A percentile compares a stretch with the other conserved stretches of the same genome.
These are phyloP conservation scores for Vitis hybrid DNA, from an alignment of 177 flowering plant species.

Conservation along the genomic window DNA sequence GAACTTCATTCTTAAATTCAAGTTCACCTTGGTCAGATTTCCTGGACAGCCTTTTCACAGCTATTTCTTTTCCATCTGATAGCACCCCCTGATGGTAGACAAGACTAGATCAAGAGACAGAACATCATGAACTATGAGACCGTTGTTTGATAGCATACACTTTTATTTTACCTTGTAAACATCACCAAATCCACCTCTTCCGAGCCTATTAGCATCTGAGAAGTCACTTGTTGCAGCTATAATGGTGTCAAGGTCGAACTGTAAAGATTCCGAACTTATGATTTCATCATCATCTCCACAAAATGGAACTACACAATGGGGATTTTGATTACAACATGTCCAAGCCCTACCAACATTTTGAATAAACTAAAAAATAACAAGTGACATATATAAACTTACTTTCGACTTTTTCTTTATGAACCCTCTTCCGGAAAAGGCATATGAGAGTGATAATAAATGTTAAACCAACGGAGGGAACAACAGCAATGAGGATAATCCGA, in stretches of 20 bases:
- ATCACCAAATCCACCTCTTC: constrained; percentile 19
- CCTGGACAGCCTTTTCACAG: constrained; percentile 16
- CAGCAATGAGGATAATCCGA: not conserved
- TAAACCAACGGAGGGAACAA: not conserved
- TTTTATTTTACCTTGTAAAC: constrained; percentile 14
- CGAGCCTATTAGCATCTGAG: constrained; percentile 15
- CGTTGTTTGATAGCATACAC: too few species aligned
- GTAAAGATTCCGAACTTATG: not conserved
- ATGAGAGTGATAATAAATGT: not conserved
- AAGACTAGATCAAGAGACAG: too few species aligned
- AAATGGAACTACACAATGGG: not conserved
- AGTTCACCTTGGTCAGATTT: constrained; percentile 15
- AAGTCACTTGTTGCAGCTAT: constrained; percentile 15
- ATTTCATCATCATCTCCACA: constrained; percentile 7
- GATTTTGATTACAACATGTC: too few species aligned
- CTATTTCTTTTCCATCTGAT: constrained; percentile 10
- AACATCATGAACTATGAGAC: not conserved
- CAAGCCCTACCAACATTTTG: too few species aligned
- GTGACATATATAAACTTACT: too few species aligned
- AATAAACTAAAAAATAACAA: not conserved
- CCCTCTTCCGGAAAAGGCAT: not conserved
- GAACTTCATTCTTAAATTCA: constrained; percentile 23
- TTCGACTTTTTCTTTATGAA: too few species aligned
- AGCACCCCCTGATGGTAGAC: constrained; percentile 7
- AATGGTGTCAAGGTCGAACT: constrained; percentile 6